phyloP scores from a whole-genome alignment of 2,329 filamentous ascomycete species.

The Aspergillus ibericus region DNA sequence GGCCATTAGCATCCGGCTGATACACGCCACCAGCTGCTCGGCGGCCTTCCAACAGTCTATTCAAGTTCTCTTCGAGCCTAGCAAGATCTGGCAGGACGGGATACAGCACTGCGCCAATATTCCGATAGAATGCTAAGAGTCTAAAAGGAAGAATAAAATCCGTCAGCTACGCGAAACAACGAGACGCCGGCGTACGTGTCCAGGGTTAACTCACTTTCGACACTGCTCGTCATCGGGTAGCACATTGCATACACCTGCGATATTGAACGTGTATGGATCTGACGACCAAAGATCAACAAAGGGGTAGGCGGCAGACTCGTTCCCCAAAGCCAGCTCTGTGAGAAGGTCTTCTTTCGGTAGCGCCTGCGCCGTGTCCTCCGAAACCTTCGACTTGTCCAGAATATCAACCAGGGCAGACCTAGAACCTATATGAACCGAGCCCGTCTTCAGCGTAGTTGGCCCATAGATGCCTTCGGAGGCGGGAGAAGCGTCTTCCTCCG shows the following conservation, averaged over 20 bases:
- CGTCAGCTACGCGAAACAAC: neutral
- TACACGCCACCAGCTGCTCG: slow-evolving; percentile 43
- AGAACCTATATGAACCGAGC: slow-evolving; percentile 58
- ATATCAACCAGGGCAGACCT: slow-evolving; percentile 60
- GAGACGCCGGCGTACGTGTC: neutral
- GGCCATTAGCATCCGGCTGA: slow-evolving; percentile 46
- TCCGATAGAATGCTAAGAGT: slow-evolving; percentile 56
- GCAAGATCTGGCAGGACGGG: slow-evolving; percentile 56
- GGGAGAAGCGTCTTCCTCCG: slow-evolving; percentile 19
- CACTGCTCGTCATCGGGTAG: slow-evolving; percentile 58
- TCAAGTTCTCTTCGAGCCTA: slow-evolving; percentile 52
- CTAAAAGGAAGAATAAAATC: slow-evolving; percentile 25
- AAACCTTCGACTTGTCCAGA: slow-evolving; percentile 47
- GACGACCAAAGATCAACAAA: slow-evolving; percentile 65
- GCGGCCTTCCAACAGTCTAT: slow-evolving; percentile 53
- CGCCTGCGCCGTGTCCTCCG: slow-evolving; percentile 46
- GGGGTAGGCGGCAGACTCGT: slow-evolving; percentile 61
- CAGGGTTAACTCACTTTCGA: slow-evolving; percentile 23
- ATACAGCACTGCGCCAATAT: slow-evolving; percentile 58
- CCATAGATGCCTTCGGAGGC: slow-evolving; percentile 30
- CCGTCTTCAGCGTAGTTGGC: slow-evolving; percentile 43
- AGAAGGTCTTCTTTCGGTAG: slow-evolving; percentile 59
- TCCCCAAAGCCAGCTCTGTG: slow-evolving; percentile 59
- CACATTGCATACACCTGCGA: slow-evolving; percentile 56
- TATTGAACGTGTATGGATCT: slow-evolving; percentile 56